These are phyloP conservation scores for Penicillium pulvis DNA, from an alignment of 495 filamentous ascomycete genomes.

Conservation along the genomic window DNA sequence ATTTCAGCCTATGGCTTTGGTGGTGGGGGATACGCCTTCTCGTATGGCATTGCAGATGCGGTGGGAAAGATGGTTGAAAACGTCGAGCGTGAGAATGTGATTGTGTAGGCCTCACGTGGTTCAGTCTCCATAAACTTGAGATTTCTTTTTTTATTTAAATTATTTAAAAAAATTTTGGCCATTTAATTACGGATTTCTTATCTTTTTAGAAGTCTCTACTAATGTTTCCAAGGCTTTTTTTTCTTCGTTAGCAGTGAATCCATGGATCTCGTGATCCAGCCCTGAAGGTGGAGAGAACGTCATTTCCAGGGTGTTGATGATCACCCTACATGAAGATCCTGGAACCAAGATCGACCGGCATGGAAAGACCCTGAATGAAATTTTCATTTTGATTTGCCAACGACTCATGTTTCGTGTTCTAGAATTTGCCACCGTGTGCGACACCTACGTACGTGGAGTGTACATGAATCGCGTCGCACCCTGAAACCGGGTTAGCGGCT, in stretches of 20 bases:
- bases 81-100: conserved; percentile 38
- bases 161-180: too few species aligned
- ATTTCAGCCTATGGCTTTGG: conserved; percentile 49
- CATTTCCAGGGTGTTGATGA: background rate
- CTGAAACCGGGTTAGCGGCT: conserved; percentile 16
- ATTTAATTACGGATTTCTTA: too few species aligned
- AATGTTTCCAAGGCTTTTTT: too few species aligned
- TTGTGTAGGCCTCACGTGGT: conserved; percentile 12
- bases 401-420: background rate
- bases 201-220: too few species aligned
- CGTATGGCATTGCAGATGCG: conserved; percentile 45
- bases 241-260: too few species aligned
- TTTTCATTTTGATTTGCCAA: background rate
- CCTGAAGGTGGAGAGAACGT: too few species aligned
- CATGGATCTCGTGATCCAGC: too few species aligned
- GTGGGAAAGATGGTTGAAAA: conserved; percentile 43
- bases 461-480: conserved; percentile 4
- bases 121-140: too few species aligned
- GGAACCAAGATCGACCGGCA: background rate
- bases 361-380: background rate
- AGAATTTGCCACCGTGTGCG: background rate
- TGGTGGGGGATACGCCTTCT: conserved; percentile 48
- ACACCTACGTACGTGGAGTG: conserved; percentile 6
- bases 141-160: too few species aligned
- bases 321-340: background rate